phyloP scores from a whole-genome alignment of 2,329 filamentous ascomycete genomes.

The Fusarium redolens region DNA sequence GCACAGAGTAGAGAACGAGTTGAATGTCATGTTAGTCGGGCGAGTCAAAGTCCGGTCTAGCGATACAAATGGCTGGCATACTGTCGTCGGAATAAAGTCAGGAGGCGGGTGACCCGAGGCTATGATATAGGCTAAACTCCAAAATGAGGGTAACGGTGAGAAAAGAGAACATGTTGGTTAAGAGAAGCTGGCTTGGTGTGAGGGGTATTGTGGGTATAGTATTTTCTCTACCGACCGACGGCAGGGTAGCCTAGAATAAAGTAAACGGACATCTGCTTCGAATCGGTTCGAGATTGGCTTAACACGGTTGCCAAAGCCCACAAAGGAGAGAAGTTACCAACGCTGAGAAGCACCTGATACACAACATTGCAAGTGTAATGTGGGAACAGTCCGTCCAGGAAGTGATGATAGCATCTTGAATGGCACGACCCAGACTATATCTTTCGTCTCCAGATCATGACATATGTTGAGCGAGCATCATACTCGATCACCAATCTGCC shows the following conservation, averaged over 20 bases:
- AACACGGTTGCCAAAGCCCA: too few relatives aligned
- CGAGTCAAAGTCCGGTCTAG: accelerated
- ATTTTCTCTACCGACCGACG: not conserved
- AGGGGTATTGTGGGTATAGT: not conserved
- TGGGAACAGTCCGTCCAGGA: accelerated
- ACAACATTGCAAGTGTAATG: accelerated
- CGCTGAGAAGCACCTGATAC: accelerated
- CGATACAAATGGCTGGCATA: not conserved
- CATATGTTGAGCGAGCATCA: not conserved
- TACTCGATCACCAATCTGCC: accelerated
- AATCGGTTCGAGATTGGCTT: not conserved
- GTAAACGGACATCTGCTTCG: too few relatives aligned
- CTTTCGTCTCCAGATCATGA: not conserved
- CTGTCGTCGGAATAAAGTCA: not conserved
- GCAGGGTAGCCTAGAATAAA: too few relatives aligned
- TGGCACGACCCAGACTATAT: not conserved
- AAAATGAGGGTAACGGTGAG: not conserved
- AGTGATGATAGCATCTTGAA: not conserved
- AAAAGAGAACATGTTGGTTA: accelerated
- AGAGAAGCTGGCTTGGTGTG: not conserved
- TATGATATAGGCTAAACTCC: not conserved
- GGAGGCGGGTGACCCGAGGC: not conserved
- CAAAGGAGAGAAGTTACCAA: not conserved
- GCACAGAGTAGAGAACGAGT: not conserved
- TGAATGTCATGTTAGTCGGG: not conserved